Evolutionary conservation across 192 early-diverging fungal species (phyloP).

Genomic region (Diversispora eburnea): DNA sequence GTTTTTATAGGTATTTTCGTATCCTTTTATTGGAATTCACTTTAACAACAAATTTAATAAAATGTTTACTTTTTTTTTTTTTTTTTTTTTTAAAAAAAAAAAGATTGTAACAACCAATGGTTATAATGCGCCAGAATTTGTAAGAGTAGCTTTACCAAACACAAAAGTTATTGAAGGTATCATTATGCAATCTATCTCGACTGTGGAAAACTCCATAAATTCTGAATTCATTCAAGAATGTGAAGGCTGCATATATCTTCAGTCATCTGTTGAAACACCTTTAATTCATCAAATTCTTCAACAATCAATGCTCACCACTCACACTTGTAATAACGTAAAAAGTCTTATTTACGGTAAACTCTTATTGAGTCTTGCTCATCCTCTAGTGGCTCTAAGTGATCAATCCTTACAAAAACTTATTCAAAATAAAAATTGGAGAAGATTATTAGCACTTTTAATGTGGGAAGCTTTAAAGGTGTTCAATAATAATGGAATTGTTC

Average conservation of each 20-base stretch:
- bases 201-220: background rate
- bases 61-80: background rate
- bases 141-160: background rate
- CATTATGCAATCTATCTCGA: background rate
- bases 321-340: background rate
- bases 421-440: background rate
- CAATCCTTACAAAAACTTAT: background rate
- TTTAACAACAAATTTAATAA: no score
- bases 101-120: constrained; percentile 1
- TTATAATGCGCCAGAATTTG: background rate
- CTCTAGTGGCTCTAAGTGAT: background rate
- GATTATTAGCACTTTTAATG: background rate
- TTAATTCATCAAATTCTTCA: background rate
- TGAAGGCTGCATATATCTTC: background rate
- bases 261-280: background rate
- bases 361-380: background rate
- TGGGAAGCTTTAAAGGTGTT: background rate
- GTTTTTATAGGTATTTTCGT: no score
- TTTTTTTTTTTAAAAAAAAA: background rate
- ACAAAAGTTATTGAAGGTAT: background rate
- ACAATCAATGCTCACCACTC: background rate
- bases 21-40: no score
- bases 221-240: background rate
- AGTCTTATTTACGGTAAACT: background rate
- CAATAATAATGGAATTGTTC: background rate